Conservation (phyloP, 2,329 filamentous ascomycete genomes). For the Paracorniculantispora psalliotae region DNA sequence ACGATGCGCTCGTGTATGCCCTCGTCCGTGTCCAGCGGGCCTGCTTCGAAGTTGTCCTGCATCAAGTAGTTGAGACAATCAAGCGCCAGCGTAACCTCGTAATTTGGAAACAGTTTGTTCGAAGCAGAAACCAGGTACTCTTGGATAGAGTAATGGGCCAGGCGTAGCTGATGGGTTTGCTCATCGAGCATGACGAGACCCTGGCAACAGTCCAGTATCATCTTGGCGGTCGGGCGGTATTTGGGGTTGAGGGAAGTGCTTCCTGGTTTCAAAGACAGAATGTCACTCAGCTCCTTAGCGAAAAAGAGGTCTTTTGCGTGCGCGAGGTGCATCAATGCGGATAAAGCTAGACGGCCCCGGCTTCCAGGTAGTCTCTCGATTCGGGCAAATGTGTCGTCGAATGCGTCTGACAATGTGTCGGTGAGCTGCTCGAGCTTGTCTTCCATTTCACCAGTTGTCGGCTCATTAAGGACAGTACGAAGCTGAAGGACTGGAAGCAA, state of each 20-base stretch:
- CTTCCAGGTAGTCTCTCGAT: constrained; percentile 20
- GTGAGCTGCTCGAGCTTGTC: constrained; percentile 22
- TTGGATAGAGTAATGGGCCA: constrained; percentile 13
- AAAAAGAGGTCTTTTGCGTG: constrained; percentile 23
- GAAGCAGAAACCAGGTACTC: constrained; percentile 10
- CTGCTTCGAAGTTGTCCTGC: constrained; percentile 11
- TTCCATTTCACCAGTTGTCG: constrained; percentile 25
- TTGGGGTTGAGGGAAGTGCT: constrained; percentile 2
- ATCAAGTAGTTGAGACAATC: constrained; percentile 12
- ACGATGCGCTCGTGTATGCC: not conserved
- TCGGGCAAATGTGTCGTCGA: constrained; percentile 24
- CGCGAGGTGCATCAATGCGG: constrained; percentile 25
- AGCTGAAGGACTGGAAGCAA: constrained; percentile 28
- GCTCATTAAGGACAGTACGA: constrained; percentile 23
- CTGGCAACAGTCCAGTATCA: constrained; percentile 17
- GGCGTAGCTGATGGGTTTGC: constrained; percentile 1
- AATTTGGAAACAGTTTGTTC: constrained; percentile 6
- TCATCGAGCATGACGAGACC: constrained; percentile 14
- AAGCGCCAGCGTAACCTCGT: not conserved
- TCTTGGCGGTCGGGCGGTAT: constrained; percentile 10
- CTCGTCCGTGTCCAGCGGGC: not conserved
- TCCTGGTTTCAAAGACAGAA: constrained; percentile 23
- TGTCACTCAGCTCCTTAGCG: constrained; percentile 25
- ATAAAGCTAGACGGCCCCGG: constrained; percentile 22
- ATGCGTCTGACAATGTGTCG: constrained; percentile 21